Evolutionary conservation across 164 flowering plant genomes (phyloP).

Genomic region (Malania oleifera): DNA sequence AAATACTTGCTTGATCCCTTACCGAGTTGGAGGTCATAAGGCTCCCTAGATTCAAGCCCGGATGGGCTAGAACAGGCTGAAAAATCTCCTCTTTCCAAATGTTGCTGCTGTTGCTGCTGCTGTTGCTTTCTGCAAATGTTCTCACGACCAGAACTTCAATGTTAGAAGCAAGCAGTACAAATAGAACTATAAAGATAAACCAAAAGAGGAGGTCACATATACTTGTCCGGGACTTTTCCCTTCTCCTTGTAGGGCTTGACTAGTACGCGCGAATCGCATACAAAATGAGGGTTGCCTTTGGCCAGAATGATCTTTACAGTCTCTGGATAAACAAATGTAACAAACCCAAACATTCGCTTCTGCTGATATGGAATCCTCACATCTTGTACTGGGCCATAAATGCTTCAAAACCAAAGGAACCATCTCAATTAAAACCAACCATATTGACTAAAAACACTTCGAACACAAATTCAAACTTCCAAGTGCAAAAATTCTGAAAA

Average conservation of each 20-base stretch:
- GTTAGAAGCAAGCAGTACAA: background rate
- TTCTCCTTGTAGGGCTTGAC: conserved; percentile 99
- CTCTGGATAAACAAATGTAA: conserved; percentile 81
- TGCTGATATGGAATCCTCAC: conserved; percentile 98
- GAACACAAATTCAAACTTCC: background rate
- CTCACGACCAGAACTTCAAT: background rate
- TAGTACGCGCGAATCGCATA: conserved; percentile 94
- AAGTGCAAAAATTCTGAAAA: background rate
- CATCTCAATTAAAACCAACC: background rate
- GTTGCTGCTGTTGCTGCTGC: conserved; percentile 40
- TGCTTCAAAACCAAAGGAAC: conserved; percentile 43
- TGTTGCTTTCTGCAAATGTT: conserved; percentile 39
- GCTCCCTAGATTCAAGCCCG: conserved; percentile 38
- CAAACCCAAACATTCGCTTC: conserved; percentile 98
- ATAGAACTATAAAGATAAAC: background rate
- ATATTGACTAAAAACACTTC: background rate
- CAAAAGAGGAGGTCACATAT: conserved; percentile 21
- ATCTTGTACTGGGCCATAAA: conserved; percentile 95
- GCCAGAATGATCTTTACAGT: conserved; percentile 90
- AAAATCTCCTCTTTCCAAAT: conserved; percentile 44
- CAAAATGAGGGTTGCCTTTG: conserved; percentile 96
- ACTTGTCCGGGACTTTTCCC: conserved; percentile 88
- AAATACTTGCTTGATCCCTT: background rate
- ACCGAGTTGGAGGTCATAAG: conserved; percentile 47
- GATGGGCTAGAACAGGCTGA: conserved; percentile 36